phyloP scores from a whole-genome alignment of 163 green algal genomes.

The Volvox carteri region DNA sequence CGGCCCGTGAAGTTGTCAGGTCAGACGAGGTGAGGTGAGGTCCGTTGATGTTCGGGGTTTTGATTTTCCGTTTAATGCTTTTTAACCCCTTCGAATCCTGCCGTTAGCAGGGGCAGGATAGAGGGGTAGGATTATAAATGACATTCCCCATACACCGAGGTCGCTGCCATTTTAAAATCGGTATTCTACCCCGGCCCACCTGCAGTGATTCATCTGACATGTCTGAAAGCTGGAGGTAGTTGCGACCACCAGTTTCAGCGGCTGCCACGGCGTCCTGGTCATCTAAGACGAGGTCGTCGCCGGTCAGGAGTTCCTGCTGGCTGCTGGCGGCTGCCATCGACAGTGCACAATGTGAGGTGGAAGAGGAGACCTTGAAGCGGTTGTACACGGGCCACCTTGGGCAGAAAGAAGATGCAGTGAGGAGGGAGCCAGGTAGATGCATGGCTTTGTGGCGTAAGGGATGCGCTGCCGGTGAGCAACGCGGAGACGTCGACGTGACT shows the following conservation, averaged over 20 bases:
- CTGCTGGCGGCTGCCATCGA: neutral
- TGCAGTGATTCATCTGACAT: slow-evolving; percentile 36
- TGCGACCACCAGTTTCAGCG: neutral
- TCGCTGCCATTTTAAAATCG: too few relatives aligned
- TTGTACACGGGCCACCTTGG: neutral
- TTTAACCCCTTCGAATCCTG: too few relatives aligned
- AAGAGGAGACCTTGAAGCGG: too few relatives aligned
- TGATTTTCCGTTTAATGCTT: too few relatives aligned
- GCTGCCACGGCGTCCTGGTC: neutral
- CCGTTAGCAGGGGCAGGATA: too few relatives aligned
- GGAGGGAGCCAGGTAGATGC: too few relatives aligned
- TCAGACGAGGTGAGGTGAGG: too few relatives aligned
- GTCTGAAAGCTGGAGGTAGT: slow-evolving; percentile 37
- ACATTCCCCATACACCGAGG: too few relatives aligned
- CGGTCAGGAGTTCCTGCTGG: neutral
- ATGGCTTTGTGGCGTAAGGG: neutral
- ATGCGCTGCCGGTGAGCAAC: neutral
- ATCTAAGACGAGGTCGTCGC: neutral
- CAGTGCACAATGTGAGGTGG: neutral
- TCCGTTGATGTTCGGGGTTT: too few relatives aligned
- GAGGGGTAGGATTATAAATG: too few relatives aligned
- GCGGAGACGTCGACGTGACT: neutral
- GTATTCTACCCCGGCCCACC: too few relatives aligned
- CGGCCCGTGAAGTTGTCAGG: too few relatives aligned
- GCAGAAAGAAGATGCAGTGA: neutral